Base-by-base conservation (phyloP, 306 rosid genomes). In the Heteromeles arbutifolia region DNA sequence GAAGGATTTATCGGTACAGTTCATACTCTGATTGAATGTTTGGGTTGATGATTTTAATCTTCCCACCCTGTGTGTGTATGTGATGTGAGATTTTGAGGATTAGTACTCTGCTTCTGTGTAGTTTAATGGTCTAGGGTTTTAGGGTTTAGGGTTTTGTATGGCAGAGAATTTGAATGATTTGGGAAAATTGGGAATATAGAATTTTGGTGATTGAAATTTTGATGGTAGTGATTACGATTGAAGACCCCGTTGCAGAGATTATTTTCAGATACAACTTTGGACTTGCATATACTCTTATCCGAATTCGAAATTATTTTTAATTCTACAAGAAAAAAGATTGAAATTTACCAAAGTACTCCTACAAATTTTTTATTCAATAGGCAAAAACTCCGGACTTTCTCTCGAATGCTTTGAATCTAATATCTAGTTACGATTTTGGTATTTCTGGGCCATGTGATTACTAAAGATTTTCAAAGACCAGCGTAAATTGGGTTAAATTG, bases 1-100 rank as follows among this genome's bases (percentile, higher is more conserved):
- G 99, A 88, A 88, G 79, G 99, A 95, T 8, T 83, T 95, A 83
- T 92, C 97, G 90, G 99, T 95, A 86, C n/a, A 61, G 0, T 57
- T 73, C 74, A n/a, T 21, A 41, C 10, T 10, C n/a, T 74, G 14
- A 25, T 13, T 7, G 44, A 66, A n/a, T 69, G 1, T 14, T 43
- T 43, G 28, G 64, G 18, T 43, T 73, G 32, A n/a, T 39, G 5
- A 14, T 15, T 34, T 50, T 50, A 6, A 50, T 50, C 2, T 50
- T 8, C 52, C 18, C 10, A 7, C 10, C 4, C 15, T 63, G 37
- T 24, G 3, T 22, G 31, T 22, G 8, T 28, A 1, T 14, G 26
- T 65, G 26, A 9, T 65, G 37, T 62, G 67, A 63, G 41, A 2
- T 29, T 63, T 63, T 63, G 41, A 37, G 41, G 41, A 37, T 37